Base-by-base conservation (phyloP, 768 basidiomycete species). In the Suillus subalutaceus region DNA sequence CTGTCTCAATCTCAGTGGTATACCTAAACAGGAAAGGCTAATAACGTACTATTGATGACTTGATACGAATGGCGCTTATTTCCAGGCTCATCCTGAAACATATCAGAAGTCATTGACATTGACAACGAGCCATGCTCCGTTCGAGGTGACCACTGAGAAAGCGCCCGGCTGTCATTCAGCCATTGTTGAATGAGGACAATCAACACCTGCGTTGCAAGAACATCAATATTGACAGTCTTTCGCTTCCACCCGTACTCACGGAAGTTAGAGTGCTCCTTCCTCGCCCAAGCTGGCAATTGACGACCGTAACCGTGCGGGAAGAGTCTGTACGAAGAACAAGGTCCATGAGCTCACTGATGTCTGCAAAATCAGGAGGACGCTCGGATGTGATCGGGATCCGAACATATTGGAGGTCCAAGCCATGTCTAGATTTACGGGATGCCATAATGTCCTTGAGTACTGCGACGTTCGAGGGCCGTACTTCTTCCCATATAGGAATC, bases 331-430 rank as follows among this genome's bases (percentile, higher is more conserved):
- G 83, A 46, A 94, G 81, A 37, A 92, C 89, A 2, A 96, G 84
- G 23, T 92, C 89, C 66, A 96, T 90, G 32, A 97, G 82, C 67
- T 93, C 90, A 67, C 82, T 88, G 58, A 93, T 79, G 71, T 93
- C 91, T 30, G 86, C 77, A 74, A 88, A 89, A 73, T 94, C 92
- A 0, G 91, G 90, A 12, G 90, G 82, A 44, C 85, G 89, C 76
- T 98, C 96, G 0, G 96, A 90, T 6, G 97, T 99, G 72, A 99
- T 91, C 2, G 97, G 97, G 40, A 99, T 88, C 20, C 97, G 90
- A 63, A 84, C 81, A 76, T 96, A 97, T 65, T 86, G 82, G 35
- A 98, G 82, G 62, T 90, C 86, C 37, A 90, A 78, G n/a, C 83
- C 85, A 38, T 60, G 62, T 26, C 82, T 78, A 0, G 76, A 73